Base-by-base conservation (phyloP, 179 eudicot species). In the Spinacia oleracea region DNA sequence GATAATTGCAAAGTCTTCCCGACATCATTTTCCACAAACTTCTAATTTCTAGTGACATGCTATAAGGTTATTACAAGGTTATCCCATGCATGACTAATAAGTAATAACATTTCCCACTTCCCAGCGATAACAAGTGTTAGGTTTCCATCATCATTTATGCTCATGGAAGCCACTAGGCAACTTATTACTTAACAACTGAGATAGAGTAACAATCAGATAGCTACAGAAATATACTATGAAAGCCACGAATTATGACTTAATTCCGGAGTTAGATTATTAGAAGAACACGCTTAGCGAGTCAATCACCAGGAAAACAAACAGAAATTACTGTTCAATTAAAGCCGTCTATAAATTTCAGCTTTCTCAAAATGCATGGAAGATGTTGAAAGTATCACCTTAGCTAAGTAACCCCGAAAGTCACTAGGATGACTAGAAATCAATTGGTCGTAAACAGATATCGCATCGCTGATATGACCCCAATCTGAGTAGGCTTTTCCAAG, bases 401-500 rank as follows among this genome's bases (percentile, higher is more conserved):
- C 99, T 80, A 96, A 86, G 88, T 91, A 96, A 66, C 89, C 93
- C 65, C 97, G 91, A 73, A 96, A 96, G 71, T 96, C 99, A 80
- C 90, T 83, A 34, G 97, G 99, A 83, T 89, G 84, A 82, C 69
- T 84, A 72, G 97, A 85, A 78, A 96, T 96, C 82, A 96, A 90
- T 76, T 86, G 89, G 87, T 96, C 97, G 77, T 96, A 96, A 25
- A 96, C 91, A 77, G 93, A 76, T 69, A 91, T 83, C 25, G 99
- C 98, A 87, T 96, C 99, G 72, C 96, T 91, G 63, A 93, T 79
- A 78, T 94, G 98, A 69, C 99, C 98, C 99, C 99, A 94, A 69
- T 92, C 97, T 51, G 99, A 87, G 84, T 93, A 96, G 65, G 97
- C 98, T 86, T 94, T 96, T 72, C 99, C 99, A 70, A 96, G 97